Percentiles rank a stretch among this genome's conserved stretches.
phyloP scores from a whole-genome alignment of 768 basidiomycete genomes.

The Trametes cingulata region DNA sequence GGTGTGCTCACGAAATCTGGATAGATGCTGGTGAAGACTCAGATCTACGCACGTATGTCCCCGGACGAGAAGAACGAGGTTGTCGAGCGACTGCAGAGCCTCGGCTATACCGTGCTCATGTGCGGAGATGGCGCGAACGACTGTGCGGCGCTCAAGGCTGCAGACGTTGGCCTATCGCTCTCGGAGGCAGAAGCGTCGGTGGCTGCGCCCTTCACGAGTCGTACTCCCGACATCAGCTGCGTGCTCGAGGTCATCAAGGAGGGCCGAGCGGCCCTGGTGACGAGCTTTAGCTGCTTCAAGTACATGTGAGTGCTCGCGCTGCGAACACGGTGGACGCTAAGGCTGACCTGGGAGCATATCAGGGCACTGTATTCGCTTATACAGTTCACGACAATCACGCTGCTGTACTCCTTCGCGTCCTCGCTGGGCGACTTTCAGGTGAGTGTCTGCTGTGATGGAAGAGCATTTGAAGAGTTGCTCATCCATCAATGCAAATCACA shows the following conservation, averaged over 20 bases:
- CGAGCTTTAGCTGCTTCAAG: conserved; percentile 99
- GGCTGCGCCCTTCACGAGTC: conserved; percentile 95
- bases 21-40: conserved; percentile 96
- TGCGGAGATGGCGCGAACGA: conserved; percentile 99
- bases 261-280: conserved; percentile 92
- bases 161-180: conserved; percentile 94
- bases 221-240: conserved; percentile 92
- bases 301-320: conserved; percentile 75
- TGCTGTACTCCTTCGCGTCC: conserved; percentile 95
- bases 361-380: conserved; percentile 99
- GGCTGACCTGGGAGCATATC: neutral
- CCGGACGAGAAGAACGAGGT: conserved; percentile 99
- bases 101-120: conserved; percentile 97
- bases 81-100: conserved; percentile 86
- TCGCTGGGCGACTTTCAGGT: conserved; percentile 97
- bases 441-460: conserved; percentile 24
- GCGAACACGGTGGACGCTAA: neutral
- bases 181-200: conserved; percentile 99
- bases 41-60: conserved; percentile 98
- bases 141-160: conserved; percentile 96
- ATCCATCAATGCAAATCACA: conserved; percentile 32
- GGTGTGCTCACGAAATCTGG: neutral
- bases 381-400: conserved; percentile 96
- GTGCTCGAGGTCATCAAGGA: conserved; percentile 97
- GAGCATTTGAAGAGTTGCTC: conserved; percentile 2